Percentiles rank a stretch among this genome's conserved stretches.
phyloP scores from a whole-genome alignment of 495 filamentous ascomycete species.

The Entonaema liquescens region DNA sequence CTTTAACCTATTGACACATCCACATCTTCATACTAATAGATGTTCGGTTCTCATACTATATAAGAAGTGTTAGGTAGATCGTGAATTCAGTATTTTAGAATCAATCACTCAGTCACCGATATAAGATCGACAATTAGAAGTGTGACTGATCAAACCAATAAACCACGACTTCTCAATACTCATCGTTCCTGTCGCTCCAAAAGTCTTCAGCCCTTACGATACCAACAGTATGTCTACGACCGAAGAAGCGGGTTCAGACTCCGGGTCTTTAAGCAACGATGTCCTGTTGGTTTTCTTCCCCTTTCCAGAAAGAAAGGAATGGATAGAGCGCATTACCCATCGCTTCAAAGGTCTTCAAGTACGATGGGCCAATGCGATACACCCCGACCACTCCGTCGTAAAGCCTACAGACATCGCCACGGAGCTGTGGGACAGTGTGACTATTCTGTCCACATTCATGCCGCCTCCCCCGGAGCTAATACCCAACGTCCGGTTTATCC shows the following conservation, averaged over 20 bases:
- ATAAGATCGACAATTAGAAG: not conserved
- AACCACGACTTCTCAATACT: not conserved
- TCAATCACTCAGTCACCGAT: not conserved
- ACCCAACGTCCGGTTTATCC: constrained; percentile 45
- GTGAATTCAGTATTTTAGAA: not conserved
- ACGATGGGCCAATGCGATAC: constrained; percentile 37
- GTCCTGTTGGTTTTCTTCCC: constrained; percentile 30
- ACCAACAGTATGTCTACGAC: constrained; percentile 14
- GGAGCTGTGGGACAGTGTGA: constrained; percentile 44
- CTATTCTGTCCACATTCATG: constrained; percentile 33
- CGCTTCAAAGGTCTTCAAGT: constrained; percentile 44
- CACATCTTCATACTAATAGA: too few relatives aligned
- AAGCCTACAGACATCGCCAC: not conserved
- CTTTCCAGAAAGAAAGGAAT: constrained; percentile 29
- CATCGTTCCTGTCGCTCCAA: not conserved
- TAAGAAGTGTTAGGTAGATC: not conserved
- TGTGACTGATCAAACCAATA: not conserved
- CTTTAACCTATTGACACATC: not conserved
- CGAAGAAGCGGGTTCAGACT: not conserved
- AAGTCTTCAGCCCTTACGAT: not conserved
- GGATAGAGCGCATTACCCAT: constrained; percentile 37
- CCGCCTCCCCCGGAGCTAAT: constrained; percentile 39
- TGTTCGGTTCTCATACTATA: not conserved
- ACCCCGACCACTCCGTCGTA: constrained; percentile 1
- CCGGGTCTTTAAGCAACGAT: constrained; percentile 30